A percentile compares a stretch with the other conserved stretches of the same genome.
Evolutionary conservation across 2,329 filamentous ascomycete species (phyloP).

Genomic region (Cladosporium phlei): DNA sequence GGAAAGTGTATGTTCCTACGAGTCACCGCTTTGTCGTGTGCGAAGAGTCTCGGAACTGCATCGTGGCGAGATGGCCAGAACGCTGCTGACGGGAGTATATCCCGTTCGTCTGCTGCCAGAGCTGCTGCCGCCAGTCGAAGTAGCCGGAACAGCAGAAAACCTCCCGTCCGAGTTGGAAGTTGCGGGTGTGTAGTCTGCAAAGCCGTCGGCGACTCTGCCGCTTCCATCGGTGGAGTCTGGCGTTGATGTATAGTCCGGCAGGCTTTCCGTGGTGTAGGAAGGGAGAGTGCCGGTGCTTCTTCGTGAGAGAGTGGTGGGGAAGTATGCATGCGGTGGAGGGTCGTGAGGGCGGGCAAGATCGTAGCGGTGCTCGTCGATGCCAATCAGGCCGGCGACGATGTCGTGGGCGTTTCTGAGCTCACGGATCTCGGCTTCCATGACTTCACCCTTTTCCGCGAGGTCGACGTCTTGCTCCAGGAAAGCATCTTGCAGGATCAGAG

Average conservation of each 20-base stretch:
- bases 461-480: slow-evolving; percentile 36
- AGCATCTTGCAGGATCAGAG: slow-evolving; percentile 40
- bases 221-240: slow-evolving; percentile 21
- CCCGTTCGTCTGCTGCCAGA: slow-evolving; percentile 19
- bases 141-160: background rate
- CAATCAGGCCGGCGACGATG: slow-evolving; percentile 40
- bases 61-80: slow-evolving; percentile 38
- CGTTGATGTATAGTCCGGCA: slow-evolving; percentile 44
- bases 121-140: slow-evolving; percentile 17
- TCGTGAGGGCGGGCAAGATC: slow-evolving; percentile 23
- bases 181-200: slow-evolving; percentile 35
- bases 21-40: slow-evolving; percentile 17
- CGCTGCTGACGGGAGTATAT: slow-evolving; percentile 38
- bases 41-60: slow-evolving; percentile 37
- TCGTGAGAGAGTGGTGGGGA: slow-evolving; percentile 29
- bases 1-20: too few relatives aligned
- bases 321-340: slow-evolving; percentile 23
- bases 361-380: slow-evolving; percentile 29
- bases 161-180: slow-evolving; percentile 13
- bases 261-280: slow-evolving; percentile 34
- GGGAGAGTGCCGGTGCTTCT: slow-evolving; percentile 30
- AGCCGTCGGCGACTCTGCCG: slow-evolving; percentile 38
- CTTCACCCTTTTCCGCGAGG: slow-evolving; percentile 38
- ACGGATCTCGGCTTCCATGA: slow-evolving; percentile 47
- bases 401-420: slow-evolving; percentile 50